A percentile compares a stretch with the other conserved stretches of the same genome.
Conservation (phyloP, 495 filamentous ascomycete genomes). For the Massariosphaeria phaeospora region DNA sequence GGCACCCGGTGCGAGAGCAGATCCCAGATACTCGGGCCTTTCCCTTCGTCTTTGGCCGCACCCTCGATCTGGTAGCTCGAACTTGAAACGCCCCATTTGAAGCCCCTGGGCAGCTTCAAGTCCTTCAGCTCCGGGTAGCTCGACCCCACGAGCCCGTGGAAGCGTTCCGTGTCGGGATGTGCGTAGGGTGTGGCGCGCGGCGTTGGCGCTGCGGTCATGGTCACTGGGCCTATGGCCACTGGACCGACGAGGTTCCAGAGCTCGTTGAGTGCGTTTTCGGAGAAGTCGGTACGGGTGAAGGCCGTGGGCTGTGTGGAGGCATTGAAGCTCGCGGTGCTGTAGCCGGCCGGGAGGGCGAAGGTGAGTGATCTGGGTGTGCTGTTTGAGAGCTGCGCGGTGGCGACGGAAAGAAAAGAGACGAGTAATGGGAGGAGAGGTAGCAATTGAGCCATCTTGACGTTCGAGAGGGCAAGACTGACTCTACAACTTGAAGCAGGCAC, state of each 20-base stretch:
- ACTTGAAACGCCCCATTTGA: slow-evolving; percentile 76
- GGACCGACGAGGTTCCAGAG: slow-evolving; percentile 46
- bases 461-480: background rate
- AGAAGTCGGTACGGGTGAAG: slow-evolving; percentile 40
- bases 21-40: slow-evolving; percentile 71
- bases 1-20: slow-evolving; percentile 53
- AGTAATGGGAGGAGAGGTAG: slow-evolving; percentile 5
- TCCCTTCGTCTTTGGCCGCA: slow-evolving; percentile 60
- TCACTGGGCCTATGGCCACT: slow-evolving; percentile 42
- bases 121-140: slow-evolving; percentile 28
- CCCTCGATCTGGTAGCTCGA: slow-evolving; percentile 72
- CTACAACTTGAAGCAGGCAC: background rate
- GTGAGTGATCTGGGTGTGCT: background rate
- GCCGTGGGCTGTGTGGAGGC: slow-evolving; percentile 39
- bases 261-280: slow-evolving; percentile 40
- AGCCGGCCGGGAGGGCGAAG: slow-evolving; percentile 21
- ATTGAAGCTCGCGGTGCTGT: slow-evolving; percentile 41
- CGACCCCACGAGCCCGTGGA: slow-evolving; percentile 40
- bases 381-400: slow-evolving; percentile 10
- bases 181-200: slow-evolving; percentile 42
- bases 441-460: slow-evolving; percentile 18
- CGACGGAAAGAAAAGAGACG: background rate
- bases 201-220: slow-evolving; percentile 44
- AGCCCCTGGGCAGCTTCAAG: slow-evolving; percentile 59
- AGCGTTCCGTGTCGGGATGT: slow-evolving; percentile 33